Evolutionary conservation across 345 rosid species (phyloP).

Genomic region (Eucalyptus curtisii): DNA sequence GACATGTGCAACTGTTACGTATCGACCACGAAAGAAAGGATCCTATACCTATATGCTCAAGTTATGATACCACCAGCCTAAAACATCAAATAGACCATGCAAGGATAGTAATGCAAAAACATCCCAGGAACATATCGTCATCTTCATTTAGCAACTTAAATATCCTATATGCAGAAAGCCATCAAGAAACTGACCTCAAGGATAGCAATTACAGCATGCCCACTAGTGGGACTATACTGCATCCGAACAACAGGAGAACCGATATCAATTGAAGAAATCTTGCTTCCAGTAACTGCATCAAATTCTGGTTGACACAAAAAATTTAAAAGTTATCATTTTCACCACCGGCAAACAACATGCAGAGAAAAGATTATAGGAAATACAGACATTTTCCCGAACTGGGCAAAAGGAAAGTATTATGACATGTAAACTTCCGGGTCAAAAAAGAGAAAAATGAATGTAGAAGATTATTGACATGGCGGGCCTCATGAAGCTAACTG

Average conservation of each 20-base stretch:
- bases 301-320: conserved; percentile 37
- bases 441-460: neutral
- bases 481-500: neutral
- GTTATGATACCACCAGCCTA: neutral
- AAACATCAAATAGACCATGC: neutral
- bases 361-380: neutral
- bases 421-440: neutral
- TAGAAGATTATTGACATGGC: neutral
- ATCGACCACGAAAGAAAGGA: neutral
- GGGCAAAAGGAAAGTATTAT: neutral
- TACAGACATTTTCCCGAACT: neutral
- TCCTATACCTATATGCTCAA: neutral
- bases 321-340: neutral
- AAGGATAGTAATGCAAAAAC: neutral
- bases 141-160: neutral
- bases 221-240: conserved; percentile 73
- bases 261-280: conserved; percentile 63
- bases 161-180: neutral
- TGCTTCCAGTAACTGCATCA: conserved; percentile 90
- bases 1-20: neutral
- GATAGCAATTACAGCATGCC: conserved; percentile 76
- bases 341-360: neutral
- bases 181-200: conserved; percentile 44
- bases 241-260: conserved; percentile 80
- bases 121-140: neutral